A percentile compares a stretch with the other conserved stretches of the same genome.
Conservation (phyloP, 2,329 filamentous ascomycete genomes). For the Colletotrichum karsti region DNA sequence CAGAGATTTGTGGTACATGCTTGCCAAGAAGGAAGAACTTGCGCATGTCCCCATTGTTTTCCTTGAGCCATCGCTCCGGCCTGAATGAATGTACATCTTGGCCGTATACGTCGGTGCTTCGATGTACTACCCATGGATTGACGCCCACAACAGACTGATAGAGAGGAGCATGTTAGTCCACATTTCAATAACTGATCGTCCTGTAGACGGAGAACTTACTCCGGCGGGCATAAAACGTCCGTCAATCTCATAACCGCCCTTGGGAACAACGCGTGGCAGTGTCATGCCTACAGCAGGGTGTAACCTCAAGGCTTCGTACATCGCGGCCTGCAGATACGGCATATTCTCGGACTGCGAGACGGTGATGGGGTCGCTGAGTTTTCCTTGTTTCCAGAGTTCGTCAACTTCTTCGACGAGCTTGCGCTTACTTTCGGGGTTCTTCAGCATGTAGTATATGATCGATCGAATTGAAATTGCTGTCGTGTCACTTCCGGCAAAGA, state of each 20-base stretch:
- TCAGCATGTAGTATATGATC: constrained; percentile 11
- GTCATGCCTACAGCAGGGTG: constrained; percentile 20
- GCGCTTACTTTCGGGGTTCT: background rate
- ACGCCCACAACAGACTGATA: constrained; percentile 31
- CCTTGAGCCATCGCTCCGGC: constrained; percentile 21
- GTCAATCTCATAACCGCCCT: constrained; percentile 27
- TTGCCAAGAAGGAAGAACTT: background rate
- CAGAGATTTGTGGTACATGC: background rate
- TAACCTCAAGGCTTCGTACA: constrained; percentile 15
- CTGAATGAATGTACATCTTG: constrained; percentile 16
- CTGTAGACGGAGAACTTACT: constrained; percentile 3
- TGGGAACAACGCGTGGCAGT: constrained; percentile 8
- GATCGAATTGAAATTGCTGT: constrained; percentile 12
- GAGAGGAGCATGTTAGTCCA: background rate
- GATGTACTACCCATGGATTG: constrained; percentile 37
- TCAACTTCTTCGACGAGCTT: background rate
- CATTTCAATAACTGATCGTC: too few relatives aligned
- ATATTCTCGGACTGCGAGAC: constrained; percentile 14
- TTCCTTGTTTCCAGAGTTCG: background rate
- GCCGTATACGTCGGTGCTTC: background rate
- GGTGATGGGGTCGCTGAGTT: background rate
- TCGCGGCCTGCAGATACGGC: constrained; percentile 10
- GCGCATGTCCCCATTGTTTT: constrained; percentile 9
- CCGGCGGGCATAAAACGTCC: constrained; percentile 34
- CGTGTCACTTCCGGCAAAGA: constrained; percentile 15